phyloP scores from a whole-genome alignment of 441 rosid species.

The Gossypium lobatum region DNA sequence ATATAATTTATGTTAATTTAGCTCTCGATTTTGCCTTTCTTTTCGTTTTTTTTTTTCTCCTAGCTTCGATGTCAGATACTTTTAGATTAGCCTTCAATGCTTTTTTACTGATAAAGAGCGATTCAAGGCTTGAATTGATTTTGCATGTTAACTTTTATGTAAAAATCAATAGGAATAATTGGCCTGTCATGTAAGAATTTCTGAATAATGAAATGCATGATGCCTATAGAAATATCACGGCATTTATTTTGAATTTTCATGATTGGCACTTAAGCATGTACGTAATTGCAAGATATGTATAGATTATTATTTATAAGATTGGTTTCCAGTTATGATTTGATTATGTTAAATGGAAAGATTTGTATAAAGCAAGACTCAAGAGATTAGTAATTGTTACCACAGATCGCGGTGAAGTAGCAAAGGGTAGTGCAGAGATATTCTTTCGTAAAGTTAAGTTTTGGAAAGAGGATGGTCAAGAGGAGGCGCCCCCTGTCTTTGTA shows the following conservation, averaged over 20 bases:
- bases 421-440: slow-evolving; percentile 75
- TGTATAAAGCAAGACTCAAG: background rate
- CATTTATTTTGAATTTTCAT: background rate
- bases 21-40: background rate
- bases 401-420: slow-evolving; percentile 68
- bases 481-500: slow-evolving; percentile 98
- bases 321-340: background rate
- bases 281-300: background rate
- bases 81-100: background rate
- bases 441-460: slow-evolving; percentile 92
- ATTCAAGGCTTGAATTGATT: background rate
- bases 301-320: background rate
- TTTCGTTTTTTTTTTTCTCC: too few relatives aligned
- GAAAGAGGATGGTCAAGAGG: slow-evolving; percentile 91
- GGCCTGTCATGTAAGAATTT: background rate
- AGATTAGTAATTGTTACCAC: slow-evolving; percentile 7
- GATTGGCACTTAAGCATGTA: background rate
- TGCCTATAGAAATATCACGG: background rate
- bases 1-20: background rate
- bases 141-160: background rate
- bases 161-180: background rate
- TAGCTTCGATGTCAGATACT: background rate
- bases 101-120: background rate
- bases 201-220: background rate
- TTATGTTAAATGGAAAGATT: background rate